Conservation (phyloP, 164 flowering plant genomes). For the Platanus orientalis region DNA sequence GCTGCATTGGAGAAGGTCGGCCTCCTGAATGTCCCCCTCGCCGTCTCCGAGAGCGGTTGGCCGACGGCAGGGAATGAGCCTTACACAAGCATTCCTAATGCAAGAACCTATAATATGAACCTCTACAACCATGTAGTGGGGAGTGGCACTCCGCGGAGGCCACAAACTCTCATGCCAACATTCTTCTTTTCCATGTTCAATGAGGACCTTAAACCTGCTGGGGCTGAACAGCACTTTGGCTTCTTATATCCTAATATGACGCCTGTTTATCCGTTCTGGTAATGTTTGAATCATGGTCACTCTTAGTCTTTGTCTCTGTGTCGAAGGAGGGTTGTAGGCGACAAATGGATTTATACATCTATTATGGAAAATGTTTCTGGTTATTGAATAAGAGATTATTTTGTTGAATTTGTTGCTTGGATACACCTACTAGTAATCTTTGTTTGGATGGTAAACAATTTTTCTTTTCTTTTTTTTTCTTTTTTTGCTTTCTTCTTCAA, state of each 20-base stretch:
- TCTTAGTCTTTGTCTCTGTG: too few relatives aligned
- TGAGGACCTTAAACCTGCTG: neutral
- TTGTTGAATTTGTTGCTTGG: too few relatives aligned
- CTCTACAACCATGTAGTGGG: neutral
- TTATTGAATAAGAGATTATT: too few relatives aligned
- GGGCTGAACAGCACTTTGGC: neutral
- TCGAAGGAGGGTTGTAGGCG: too few relatives aligned
- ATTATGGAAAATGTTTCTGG: too few relatives aligned
- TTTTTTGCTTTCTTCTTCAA: too few relatives aligned
- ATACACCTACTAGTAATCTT: too few relatives aligned
- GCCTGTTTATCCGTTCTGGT: constrained; percentile 2
- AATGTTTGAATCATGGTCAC: too few relatives aligned
- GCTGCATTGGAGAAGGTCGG: neutral
- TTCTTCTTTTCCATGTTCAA: neutral
- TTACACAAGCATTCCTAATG: neutral
- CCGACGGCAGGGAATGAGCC: neutral
- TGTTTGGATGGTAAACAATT: too few relatives aligned
- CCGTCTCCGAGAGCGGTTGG: neutral
- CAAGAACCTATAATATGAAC: neutral
- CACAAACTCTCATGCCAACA: neutral
- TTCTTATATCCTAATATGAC: neutral
- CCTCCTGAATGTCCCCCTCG: neutral
- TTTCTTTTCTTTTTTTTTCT: too few relatives aligned
- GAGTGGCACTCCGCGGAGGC: neutral
- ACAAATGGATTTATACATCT: too few relatives aligned